phyloP scores from a whole-genome alignment of 2,329 filamentous ascomycete genomes.

The Xylariaceae sp. region DNA sequence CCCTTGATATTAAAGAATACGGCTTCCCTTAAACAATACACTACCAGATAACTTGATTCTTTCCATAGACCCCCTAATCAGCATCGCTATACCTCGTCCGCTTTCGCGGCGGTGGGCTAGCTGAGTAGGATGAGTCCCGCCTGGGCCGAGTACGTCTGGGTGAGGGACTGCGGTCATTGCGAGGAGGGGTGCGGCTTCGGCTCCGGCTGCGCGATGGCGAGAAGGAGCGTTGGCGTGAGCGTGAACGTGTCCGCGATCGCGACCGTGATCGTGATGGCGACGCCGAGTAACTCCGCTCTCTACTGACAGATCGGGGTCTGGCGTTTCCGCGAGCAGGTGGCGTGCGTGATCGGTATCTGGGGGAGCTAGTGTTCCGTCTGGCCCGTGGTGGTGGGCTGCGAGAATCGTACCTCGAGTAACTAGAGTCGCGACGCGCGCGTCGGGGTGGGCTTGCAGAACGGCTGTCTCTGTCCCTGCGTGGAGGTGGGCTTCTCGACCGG shows the following conservation, averaged over 20 bases:
- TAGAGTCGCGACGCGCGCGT: conserved; percentile 11
- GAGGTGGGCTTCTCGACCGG: conserved; percentile 15
- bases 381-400: conserved; percentile 22
- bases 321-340: conserved; percentile 15
- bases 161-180: conserved; percentile 20
- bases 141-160: conserved; percentile 21
- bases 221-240: conserved; percentile 21
- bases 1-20: neutral
- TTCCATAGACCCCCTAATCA: conserved; percentile 5
- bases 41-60: neutral
- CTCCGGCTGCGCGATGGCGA: conserved; percentile 25
- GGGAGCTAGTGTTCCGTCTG: conserved; percentile 15
- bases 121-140: conserved; percentile 21
- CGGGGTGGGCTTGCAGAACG: conserved; percentile 12
- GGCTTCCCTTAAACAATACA: conserved; percentile 1
- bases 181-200: conserved; percentile 21
- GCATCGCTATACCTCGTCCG: conserved; percentile 23
- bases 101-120: conserved; percentile 19
- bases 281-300: conserved; percentile 22
- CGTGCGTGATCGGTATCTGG: conserved; percentile 16
- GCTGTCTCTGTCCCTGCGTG: conserved; percentile 5
- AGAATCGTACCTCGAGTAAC: conserved; percentile 15
- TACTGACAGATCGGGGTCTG: conserved; percentile 22
- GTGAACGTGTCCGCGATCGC: conserved; percentile 15
- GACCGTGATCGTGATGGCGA: conserved; percentile 22